Percentiles rank a stretch among this genome's conserved stretches.
phyloP scores from a whole-genome alignment of 768 basidiomycete species.

The Tulasnella sp. region DNA sequence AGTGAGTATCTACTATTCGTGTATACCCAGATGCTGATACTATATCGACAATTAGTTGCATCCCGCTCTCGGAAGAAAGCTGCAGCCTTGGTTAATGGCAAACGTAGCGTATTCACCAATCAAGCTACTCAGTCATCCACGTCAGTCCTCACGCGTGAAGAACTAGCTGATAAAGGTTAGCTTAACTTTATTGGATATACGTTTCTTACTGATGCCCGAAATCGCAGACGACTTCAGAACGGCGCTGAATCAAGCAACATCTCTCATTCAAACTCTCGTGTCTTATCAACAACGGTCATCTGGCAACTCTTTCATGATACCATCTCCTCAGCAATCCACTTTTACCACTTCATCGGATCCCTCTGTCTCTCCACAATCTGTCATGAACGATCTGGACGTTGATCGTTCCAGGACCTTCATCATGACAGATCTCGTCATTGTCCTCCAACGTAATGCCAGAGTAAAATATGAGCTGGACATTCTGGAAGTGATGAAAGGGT shows the following conservation, averaged over 20 bases:
- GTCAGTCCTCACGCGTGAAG: conserved; percentile 11
- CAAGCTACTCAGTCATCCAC: conserved; percentile 13
- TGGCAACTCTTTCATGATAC: not conserved
- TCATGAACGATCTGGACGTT: conserved; percentile 25
- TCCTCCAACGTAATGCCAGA: conserved; percentile 55
- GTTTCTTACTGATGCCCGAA: not conserved
- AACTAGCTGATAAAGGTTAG: conserved; percentile 16
- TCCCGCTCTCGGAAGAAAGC: conserved; percentile 15
- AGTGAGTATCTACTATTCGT: conserved; percentile 16
- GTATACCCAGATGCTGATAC: conserved; percentile 5
- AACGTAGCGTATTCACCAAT: conserved; percentile 20
- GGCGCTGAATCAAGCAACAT: conserved; percentile 49
- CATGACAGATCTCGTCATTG: conserved; percentile 50
- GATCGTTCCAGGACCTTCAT: conserved; percentile 47
- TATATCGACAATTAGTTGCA: not conserved
- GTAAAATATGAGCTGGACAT: conserved; percentile 66
- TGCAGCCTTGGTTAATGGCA: conserved; percentile 3
- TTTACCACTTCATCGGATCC: conserved; percentile 22
- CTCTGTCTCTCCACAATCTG: no score
- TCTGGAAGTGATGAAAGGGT: conserved; percentile 63
- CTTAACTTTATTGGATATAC: not conserved
- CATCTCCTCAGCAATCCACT: conserved; percentile 25
- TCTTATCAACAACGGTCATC: conserved; percentile 28
- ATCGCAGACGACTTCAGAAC: conserved; percentile 58
- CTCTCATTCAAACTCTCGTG: conserved; percentile 43